Base-by-base conservation (phyloP, 2,329 filamentous ascomycete species). In the Aureobasidium sp. region DNA sequence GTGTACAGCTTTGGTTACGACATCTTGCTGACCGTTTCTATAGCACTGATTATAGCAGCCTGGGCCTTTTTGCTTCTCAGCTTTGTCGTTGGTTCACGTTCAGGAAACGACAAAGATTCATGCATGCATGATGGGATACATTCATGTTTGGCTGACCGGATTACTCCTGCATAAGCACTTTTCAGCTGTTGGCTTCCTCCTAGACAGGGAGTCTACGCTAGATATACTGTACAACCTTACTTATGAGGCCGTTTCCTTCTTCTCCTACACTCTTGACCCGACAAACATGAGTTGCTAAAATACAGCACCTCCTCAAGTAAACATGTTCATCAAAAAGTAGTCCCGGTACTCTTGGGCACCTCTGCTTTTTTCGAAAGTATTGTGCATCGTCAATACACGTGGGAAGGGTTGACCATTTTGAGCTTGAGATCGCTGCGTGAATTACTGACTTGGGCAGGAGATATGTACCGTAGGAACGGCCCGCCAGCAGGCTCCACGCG, bases 381-480 rank as follows among this genome's bases (percentile, higher is more conserved):
- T 48, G 46, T 48, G 46, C 46, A 48, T 48, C 46, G n/a, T 48
- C 46, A 27, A 17, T 26, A 47, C 29, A 8, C 3, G 41, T 47
- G 44, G 24, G 44, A 17, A 24, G 26, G 15, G 13, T 20, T 43
- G 7, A 32, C 26, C 36, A 32, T 29, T 26, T 55, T 29, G 9
- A 24, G 24, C 34, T 29, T 34, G 32, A 43, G 48, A 53, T 61
- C 59, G 48, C 39, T 52, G 48, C 48, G 39, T 46, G 59, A 61
- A 61, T 61, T 61, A 52, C 48, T 39, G 37, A 26, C 36, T 36
- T 44, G 39, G 39, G 32, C 20, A 47, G 34, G 37, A 12, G 39
- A 53, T 46, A 20, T 46, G 29, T 53, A 29, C 48, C 47, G 48
- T 44, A 61, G 59, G 59, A 46, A 61, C 59, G 59, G 59, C 26